Conservation (phyloP, 2,329 filamentous ascomycete species). For the Arthrobotrys entomopaga region DNA sequence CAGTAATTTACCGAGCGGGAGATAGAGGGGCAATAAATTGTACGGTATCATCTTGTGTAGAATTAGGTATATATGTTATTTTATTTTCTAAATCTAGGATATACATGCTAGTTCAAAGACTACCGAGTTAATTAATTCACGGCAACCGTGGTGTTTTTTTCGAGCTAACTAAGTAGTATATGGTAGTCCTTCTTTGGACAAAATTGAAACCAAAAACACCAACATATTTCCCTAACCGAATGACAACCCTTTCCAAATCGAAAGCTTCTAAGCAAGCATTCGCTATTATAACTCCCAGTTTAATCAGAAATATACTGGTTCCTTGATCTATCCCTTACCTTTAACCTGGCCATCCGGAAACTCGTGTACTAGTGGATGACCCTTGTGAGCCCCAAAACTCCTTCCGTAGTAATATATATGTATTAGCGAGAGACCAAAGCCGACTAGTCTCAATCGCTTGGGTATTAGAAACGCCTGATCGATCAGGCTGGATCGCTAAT, state of each 20-base stretch:
- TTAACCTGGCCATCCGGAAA: conserved; percentile 30
- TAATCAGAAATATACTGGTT: background rate
- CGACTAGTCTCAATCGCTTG: conserved; percentile 16
- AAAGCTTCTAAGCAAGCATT: background rate
- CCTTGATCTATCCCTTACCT: conserved; percentile 13
- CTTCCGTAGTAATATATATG: conserved; percentile 17
- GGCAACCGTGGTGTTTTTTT: background rate
- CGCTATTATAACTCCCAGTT: background rate
- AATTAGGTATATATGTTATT: conserved; percentile 7
- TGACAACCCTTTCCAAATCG: background rate
- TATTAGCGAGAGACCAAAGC: conserved; percentile 17
- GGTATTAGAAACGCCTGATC: conserved; percentile 6
- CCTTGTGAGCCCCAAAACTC: conserved; percentile 34
- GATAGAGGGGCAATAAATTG: too few relatives aligned
- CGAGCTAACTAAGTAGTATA: background rate
- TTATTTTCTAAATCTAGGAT: background rate
- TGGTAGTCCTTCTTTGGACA: conserved; percentile 4
- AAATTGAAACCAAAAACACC: background rate
- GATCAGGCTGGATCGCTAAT: conserved; percentile 10
- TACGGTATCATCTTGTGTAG: background rate
- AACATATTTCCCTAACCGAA: background rate
- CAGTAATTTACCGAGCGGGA: background rate
- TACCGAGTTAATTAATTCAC: background rate
- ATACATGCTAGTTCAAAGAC: conserved; percentile 2
- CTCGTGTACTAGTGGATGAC: conserved; percentile 28